Conservation (phyloP, 352 stramenopile species). For the Phytophthora citricola region DNA sequence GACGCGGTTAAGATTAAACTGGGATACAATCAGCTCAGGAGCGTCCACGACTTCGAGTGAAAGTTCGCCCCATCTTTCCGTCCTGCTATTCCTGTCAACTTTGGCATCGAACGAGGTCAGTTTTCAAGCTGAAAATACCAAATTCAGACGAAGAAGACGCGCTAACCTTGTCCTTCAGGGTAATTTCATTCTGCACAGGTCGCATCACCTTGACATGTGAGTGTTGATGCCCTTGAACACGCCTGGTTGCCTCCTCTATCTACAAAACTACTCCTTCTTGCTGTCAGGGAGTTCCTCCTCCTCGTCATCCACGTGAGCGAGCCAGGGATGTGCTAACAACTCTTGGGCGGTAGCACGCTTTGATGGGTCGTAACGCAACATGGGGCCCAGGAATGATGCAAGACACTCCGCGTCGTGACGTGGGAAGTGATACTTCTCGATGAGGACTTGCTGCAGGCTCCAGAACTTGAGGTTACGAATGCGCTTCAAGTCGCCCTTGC, state of each 20-base stretch:
- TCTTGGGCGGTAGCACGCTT: conserved; percentile 94
- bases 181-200: conserved; percentile 23
- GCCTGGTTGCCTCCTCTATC: conserved; percentile 21
- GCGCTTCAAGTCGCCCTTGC: conserved; percentile 97
- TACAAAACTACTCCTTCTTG: conserved; percentile 29
- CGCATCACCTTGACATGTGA: conserved; percentile 5
- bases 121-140: conserved; percentile 36
- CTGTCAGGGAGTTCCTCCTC: conserved; percentile 7
- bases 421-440: conserved; percentile 96
- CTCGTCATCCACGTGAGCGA: conserved; percentile 51
- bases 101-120: conserved; percentile 5
- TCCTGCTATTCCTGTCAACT: conserved; percentile 35
- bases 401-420: conserved; percentile 88
- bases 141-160: conserved; percentile 8
- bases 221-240: neutral
- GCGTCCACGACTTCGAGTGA: neutral
- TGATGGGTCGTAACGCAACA: conserved; percentile 90
- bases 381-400: conserved; percentile 94
- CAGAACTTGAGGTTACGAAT: conserved; percentile 99
- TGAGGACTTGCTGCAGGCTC: conserved; percentile 96
- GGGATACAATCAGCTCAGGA: neutral
- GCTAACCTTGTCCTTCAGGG: conserved; percentile 11
- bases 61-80: conserved; percentile 15
- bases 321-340: conserved; percentile 95
- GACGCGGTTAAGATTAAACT: conserved; percentile 21